Conservation (phyloP, 192 early-diverging fungal species). For the Jimgerdemannia lactiflua region DNA sequence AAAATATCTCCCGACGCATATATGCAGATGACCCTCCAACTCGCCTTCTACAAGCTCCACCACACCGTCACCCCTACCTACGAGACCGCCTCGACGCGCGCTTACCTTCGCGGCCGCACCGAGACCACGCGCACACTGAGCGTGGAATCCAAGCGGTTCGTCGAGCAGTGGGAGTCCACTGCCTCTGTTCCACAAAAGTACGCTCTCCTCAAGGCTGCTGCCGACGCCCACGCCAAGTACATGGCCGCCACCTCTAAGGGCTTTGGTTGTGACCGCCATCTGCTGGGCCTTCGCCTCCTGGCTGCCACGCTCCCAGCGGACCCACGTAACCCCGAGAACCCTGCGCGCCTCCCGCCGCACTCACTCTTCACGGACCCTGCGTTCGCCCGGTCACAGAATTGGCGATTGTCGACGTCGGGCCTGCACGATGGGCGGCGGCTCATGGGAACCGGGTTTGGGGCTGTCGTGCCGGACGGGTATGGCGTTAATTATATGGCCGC, state of each 20-base stretch:
- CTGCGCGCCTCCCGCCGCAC: constrained; percentile 16
- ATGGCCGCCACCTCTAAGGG: constrained; percentile 71
- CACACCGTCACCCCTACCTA: constrained; percentile 66
- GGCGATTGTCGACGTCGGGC: constrained; percentile 75
- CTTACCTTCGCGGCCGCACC: constrained; percentile 81
- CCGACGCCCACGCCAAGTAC: constrained; percentile 63
- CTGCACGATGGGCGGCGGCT: constrained; percentile 68
- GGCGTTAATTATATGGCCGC: constrained; percentile 85
- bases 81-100: constrained; percentile 81
- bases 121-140: constrained; percentile 83
- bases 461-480: constrained; percentile 76
- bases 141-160: constrained; percentile 65
- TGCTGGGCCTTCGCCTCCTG: constrained; percentile 72
- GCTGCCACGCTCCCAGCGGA: constrained; percentile 34
- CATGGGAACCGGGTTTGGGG: constrained; percentile 84
- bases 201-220: constrained; percentile 57
- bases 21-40: constrained; percentile 84
- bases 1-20: constrained; percentile 76
- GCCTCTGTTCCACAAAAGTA: constrained; percentile 42
- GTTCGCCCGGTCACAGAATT: constrained; percentile 62
- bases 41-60: constrained; percentile 78
- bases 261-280: constrained; percentile 78
- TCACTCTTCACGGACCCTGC: constrained; percentile 63
- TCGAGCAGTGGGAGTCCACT: constrained; percentile 33
- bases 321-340: constrained; percentile 42